Percentiles rank a stretch among this genome's conserved stretches.
Conservation (phyloP, 208 protist genomes). For the Porcisia hertigi region DNA sequence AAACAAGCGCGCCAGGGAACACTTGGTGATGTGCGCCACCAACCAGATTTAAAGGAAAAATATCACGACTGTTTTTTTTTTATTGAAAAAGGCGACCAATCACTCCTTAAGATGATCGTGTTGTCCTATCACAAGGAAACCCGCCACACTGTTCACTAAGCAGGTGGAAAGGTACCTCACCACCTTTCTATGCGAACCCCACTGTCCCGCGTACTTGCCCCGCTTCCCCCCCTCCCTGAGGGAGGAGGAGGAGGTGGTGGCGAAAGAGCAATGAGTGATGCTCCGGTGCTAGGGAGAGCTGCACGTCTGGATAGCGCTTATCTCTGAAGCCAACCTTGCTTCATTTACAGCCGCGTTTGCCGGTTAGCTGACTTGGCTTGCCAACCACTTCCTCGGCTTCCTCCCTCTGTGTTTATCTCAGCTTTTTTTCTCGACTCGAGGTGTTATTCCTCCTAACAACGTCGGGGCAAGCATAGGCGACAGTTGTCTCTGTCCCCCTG, state of each 20-base stretch:
- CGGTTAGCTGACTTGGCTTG: no score
- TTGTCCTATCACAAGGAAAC: neutral
- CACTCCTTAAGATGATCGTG: neutral
- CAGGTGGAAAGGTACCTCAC: neutral
- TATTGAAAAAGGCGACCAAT: neutral
- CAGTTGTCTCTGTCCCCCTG: neutral
- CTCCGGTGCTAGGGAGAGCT: neutral
- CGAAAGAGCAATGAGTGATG: neutral
- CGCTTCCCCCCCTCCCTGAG: neutral
- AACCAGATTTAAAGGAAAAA: conserved; percentile 11
- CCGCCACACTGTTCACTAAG: neutral
- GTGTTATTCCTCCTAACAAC: no score
- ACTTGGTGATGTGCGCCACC: neutral
- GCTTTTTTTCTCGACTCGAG: neutral
- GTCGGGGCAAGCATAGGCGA: neutral
- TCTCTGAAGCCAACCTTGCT: neutral
- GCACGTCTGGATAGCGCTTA: neutral
- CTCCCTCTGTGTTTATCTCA: neutral
- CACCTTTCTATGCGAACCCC: neutral
- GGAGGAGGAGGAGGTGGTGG: neutral
- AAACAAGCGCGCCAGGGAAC: no score
- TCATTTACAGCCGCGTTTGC: neutral
- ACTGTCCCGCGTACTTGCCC: neutral
- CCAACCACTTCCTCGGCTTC: neutral
- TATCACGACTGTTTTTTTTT: neutral